Evolutionary conservation across 2,329 filamentous ascomycete species (phyloP).

Genomic region (Aspergillus neoniger): DNA sequence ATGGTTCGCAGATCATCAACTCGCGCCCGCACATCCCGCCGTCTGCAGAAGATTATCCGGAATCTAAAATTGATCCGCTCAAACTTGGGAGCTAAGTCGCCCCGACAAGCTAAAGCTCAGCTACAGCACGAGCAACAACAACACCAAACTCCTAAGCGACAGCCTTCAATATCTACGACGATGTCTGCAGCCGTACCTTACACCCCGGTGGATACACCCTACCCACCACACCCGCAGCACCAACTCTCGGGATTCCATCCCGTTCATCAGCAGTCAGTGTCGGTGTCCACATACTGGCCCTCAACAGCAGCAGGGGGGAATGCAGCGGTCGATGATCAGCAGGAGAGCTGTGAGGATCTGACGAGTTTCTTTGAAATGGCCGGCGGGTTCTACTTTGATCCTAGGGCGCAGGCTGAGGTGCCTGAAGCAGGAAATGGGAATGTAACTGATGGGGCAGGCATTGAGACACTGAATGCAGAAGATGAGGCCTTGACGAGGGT

Average conservation of each 20-base stretch:
- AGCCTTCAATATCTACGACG: background rate
- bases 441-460: slow-evolving; percentile 14
- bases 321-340: slow-evolving; percentile 8
- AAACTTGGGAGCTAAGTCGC: slow-evolving; percentile 41
- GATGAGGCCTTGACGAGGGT: slow-evolving; percentile 38
- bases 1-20: slow-evolving; percentile 60
- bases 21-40: slow-evolving; percentile 57
- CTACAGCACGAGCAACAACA: background rate
- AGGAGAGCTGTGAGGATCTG: slow-evolving; percentile 50
- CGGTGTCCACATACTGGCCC: background rate
- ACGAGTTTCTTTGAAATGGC: slow-evolving; percentile 64
- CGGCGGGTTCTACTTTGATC: slow-evolving; percentile 47
- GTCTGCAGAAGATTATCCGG: slow-evolving; percentile 61
- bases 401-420: slow-evolving; percentile 9
- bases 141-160: background rate
- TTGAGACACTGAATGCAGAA: slow-evolving; percentile 36
- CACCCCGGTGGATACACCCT: background rate
- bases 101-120: background rate
- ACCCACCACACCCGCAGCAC: slow-evolving; percentile 1
- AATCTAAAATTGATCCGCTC: slow-evolving; percentile 60
- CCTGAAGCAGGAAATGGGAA: slow-evolving; percentile 8
- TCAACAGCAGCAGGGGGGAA: background rate
- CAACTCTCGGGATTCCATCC: slow-evolving; percentile 14
- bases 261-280: slow-evolving; percentile 24
- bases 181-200: background rate